phyloP scores from a whole-genome alignment of 2,329 filamentous ascomycete species.

The Aspergillus carbonarius region DNA sequence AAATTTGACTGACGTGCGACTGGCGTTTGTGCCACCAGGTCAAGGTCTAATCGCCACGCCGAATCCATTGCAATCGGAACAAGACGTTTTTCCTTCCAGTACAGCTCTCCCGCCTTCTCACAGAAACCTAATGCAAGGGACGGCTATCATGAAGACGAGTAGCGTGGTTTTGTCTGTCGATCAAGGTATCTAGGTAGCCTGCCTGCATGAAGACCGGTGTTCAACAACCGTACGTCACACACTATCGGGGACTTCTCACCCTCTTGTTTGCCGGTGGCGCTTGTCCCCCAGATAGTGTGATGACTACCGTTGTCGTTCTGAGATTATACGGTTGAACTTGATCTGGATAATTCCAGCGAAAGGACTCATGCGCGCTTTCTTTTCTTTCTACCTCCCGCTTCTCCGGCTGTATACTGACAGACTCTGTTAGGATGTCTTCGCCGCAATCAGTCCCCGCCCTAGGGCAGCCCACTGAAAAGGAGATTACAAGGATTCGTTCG shows the following conservation, averaged over 20 bases:
- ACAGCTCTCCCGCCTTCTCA: conserved; percentile 27
- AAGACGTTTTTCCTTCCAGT: conserved; percentile 23
- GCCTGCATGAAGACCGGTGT: conserved; percentile 46
- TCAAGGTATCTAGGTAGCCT: conserved; percentile 44
- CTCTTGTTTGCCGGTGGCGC: background rate
- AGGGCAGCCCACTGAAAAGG: conserved; percentile 26
- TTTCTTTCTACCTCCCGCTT: conserved; percentile 10
- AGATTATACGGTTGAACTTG: conserved; percentile 48
- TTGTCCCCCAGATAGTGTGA: conserved; percentile 1
- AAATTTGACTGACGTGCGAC: conserved; percentile 7
- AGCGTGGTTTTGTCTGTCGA: conserved; percentile 39
- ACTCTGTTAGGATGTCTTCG: conserved; percentile 32
- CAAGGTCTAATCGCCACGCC: conserved; percentile 8
- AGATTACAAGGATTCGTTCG: conserved; percentile 13
- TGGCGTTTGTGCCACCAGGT: conserved; percentile 7
- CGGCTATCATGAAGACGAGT: conserved; percentile 40
- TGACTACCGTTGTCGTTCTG: conserved; percentile 34
- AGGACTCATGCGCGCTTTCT: conserved; percentile 42
- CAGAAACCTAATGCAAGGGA: conserved; percentile 17
- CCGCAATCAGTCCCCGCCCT: conserved; percentile 30
- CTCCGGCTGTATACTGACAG: conserved; percentile 21
- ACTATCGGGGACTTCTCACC: background rate
- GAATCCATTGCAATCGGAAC: conserved; percentile 1
- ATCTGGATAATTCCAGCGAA: conserved; percentile 49
- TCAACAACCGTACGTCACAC: conserved; percentile 25